Conservation (phyloP, 129 eudicot genomes). For the Saussurea involucrata region DNA sequence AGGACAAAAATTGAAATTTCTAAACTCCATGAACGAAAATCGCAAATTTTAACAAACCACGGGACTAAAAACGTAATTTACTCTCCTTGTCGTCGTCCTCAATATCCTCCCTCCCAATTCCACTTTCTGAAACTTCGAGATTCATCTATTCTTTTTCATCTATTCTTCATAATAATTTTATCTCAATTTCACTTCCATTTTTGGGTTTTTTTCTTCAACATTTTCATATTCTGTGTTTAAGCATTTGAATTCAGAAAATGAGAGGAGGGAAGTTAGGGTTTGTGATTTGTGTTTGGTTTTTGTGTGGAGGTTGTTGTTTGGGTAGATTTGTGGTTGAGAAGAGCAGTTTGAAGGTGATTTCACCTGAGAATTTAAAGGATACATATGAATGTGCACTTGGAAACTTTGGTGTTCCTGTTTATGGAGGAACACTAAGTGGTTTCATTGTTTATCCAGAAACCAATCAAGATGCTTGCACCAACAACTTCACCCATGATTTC, state of each 20-base stretch:
- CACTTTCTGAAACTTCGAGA: no score
- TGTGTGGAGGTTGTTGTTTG: constrained; percentile 34
- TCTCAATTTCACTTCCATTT: no score
- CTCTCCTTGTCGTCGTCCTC: no score
- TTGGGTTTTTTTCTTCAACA: no score
- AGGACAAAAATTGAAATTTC: no score
- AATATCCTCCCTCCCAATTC: no score
- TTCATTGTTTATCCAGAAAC: constrained; percentile 49
- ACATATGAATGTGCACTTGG: constrained; percentile 67
- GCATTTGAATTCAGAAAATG: constrained; percentile 15
- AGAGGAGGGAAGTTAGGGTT: constrained; percentile 20
- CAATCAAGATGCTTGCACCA: constrained; percentile 50
- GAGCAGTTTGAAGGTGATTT: constrained; percentile 61
- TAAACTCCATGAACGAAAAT: no score
- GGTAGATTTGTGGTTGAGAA: constrained; percentile 65
- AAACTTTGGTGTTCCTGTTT: constrained; percentile 67
- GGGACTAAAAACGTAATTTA: no score
- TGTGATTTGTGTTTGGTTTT: constrained; percentile 35
- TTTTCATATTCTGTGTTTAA: no score
- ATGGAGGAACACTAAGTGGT: constrained; percentile 69
- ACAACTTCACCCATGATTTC: constrained; percentile 31
- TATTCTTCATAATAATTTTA: no score
- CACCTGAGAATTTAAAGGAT: constrained; percentile 50
- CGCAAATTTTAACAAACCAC: no score
- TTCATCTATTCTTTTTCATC: no score